Percentiles rank a stretch among this genome's conserved stretches.
Conservation (phyloP, 257 asterid species). For the Ilex aquifolium region DNA sequence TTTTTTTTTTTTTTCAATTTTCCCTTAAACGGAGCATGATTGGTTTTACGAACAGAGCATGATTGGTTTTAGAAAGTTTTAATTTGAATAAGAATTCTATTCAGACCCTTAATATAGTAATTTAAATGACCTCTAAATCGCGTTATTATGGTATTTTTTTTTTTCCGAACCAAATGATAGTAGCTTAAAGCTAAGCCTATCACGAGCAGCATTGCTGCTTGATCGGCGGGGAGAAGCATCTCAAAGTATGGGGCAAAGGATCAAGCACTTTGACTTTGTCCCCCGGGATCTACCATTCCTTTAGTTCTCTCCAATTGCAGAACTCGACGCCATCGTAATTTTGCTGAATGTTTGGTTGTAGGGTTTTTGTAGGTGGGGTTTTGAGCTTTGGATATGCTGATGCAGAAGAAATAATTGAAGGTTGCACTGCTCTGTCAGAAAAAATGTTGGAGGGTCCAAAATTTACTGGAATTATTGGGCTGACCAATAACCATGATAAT, state of each 20-base stretch:
- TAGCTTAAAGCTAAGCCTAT: too few relatives aligned
- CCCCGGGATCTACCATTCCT: background rate
- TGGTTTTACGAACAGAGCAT: too few relatives aligned
- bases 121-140: too few relatives aligned
- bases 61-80: too few relatives aligned
- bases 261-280: background rate
- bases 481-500: constrained; percentile 70
- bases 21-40: too few relatives aligned
- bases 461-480: constrained; percentile 67
- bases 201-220: too few relatives aligned
- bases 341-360: constrained; percentile 8
- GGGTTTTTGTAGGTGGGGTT: constrained; percentile 25
- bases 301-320: constrained; percentile 1
- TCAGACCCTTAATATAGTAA: too few relatives aligned
- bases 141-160: too few relatives aligned
- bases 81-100: too few relatives aligned
- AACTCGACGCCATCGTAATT: background rate
- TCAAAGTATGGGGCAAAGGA: background rate
- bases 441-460: constrained; percentile 87
- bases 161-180: too few relatives aligned
- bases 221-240: too few relatives aligned
- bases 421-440: constrained; percentile 14
- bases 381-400: constrained; percentile 25
- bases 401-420: constrained; percentile 34
- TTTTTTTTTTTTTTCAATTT: too few relatives aligned